Evolutionary conservation across 441 rosid species (phyloP).

Genomic region (Erodium texanum): DNA sequence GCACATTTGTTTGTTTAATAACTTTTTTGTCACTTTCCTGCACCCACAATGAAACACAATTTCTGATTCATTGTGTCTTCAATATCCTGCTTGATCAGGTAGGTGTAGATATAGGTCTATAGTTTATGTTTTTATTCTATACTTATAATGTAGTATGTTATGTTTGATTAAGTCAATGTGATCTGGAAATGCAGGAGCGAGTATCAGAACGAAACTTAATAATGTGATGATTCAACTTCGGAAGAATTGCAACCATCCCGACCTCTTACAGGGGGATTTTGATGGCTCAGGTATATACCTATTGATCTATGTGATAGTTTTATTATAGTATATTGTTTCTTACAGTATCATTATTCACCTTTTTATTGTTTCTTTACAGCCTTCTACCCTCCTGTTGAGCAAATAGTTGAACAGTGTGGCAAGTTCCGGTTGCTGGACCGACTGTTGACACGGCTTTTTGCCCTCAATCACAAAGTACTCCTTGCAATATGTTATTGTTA

Average conservation of each 20-base stretch:
- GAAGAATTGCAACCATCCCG: conserved; percentile 98
- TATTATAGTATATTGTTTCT: no score
- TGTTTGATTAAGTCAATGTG: no score
- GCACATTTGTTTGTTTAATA: no score
- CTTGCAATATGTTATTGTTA: neutral
- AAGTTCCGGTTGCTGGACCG: conserved; percentile 76
- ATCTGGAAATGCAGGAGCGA: conserved; percentile 31
- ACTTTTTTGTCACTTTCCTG: no score
- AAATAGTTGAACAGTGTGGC: conserved; percentile 84
- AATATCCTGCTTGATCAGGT: no score
- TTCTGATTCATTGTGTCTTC: no score
- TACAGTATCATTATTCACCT: no score
- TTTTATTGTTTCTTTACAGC: conserved; percentile 30
- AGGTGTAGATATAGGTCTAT: no score
- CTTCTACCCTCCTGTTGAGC: conserved; percentile 68
- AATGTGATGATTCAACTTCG: conserved; percentile 74
- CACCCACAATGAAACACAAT: no score
- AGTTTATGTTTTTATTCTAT: no score
- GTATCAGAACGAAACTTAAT: conserved; percentile 62
- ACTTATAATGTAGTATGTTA: no score
- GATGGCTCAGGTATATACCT: conserved; percentile 57
- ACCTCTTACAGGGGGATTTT: conserved; percentile 62
- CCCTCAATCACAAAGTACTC: conserved; percentile 68
- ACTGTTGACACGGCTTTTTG: conserved; percentile 54
- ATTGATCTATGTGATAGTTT: no score